Percentiles rank a stretch among this genome's conserved stretches.
phyloP scores from a whole-genome alignment of 1,284 basidiomycete species.

The Marasmius oreades region DNA sequence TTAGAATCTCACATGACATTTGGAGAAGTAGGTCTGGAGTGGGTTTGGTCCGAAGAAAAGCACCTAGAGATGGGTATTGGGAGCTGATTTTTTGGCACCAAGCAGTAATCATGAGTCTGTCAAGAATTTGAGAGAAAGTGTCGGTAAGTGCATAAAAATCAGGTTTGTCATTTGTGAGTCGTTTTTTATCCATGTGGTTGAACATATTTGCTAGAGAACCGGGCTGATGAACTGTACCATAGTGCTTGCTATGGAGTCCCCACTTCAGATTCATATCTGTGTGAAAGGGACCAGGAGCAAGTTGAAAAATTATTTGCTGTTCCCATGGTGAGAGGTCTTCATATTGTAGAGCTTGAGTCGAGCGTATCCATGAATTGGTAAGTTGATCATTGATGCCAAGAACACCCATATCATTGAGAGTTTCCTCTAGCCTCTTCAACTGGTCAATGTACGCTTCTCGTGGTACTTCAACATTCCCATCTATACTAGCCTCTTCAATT shows the following conservation, averaged over 20 bases:
- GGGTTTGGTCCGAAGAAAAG: neutral
- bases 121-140: conserved; percentile 17
- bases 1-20: conserved; percentile 3
- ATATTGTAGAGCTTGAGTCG: neutral
- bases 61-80: neutral
- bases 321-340: conserved; percentile 22
- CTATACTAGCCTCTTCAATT: conserved; percentile 1
- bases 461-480: conserved; percentile 4
- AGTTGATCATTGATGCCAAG: conserved; percentile 23
- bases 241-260: conserved; percentile 16
- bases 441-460: conserved; percentile 10
- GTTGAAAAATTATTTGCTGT: conserved; percentile 21
- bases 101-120: conserved; percentile 17
- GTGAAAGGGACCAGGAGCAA: conserved; percentile 27
- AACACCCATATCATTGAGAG: conserved; percentile 13
- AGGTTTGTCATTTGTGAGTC: conserved; percentile 19
- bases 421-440: neutral
- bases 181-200: conserved; percentile 16
- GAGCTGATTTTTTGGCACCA: too few relatives aligned
- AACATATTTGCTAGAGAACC: conserved; percentile 22
- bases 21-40: neutral
- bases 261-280: conserved; percentile 26
- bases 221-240: conserved; percentile 6
- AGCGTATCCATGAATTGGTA: conserved; percentile 22
- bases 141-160: conserved; percentile 21